These are phyloP conservation scores for Calycina marina DNA, from an alignment of 2,329 filamentous ascomycete genomes.

Conservation along the genomic window DNA sequence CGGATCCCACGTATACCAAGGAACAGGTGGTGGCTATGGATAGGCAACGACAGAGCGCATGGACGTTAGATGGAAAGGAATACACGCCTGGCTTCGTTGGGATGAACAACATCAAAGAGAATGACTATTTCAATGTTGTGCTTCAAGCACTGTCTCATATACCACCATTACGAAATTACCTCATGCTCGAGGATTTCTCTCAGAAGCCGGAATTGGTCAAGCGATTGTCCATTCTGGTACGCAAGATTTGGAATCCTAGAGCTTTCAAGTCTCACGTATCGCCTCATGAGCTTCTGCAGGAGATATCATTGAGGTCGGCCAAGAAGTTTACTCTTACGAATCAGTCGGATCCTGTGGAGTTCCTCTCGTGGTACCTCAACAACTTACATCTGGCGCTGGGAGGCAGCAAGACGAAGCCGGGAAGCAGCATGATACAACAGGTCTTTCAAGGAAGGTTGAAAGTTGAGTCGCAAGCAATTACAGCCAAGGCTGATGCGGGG, in stretches of 20 bases:
- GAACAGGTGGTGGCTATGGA: slow-evolving; percentile 72
- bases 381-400: slow-evolving; percentile 85
- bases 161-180: slow-evolving; percentile 74
- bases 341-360: slow-evolving; percentile 92
- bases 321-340: slow-evolving; percentile 84
- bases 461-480: slow-evolving; percentile 87
- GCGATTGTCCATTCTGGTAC: slow-evolving; percentile 75
- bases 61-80: slow-evolving; percentile 68
- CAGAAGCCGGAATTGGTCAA: slow-evolving; percentile 68
- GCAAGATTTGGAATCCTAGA: slow-evolving; percentile 95
- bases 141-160: slow-evolving; percentile 88
- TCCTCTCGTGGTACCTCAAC: slow-evolving; percentile 95
- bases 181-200: slow-evolving; percentile 73
- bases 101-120: slow-evolving; percentile 99
- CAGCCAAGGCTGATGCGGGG: slow-evolving; percentile 72
- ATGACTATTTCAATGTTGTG: slow-evolving; percentile 95
- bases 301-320: slow-evolving; percentile 76
- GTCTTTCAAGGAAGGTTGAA: slow-evolving; percentile 89
- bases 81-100: slow-evolving; percentile 93
- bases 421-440: slow-evolving; percentile 74
- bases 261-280: slow-evolving; percentile 96
- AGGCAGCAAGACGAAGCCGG: slow-evolving; percentile 74
- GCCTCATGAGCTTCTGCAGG: slow-evolving; percentile 90
- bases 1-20: slow-evolving; percentile 74
- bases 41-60: slow-evolving; percentile 44